Base-by-base conservation (phyloP, 306 rosid species). In the Boehmeria nivea region DNA sequence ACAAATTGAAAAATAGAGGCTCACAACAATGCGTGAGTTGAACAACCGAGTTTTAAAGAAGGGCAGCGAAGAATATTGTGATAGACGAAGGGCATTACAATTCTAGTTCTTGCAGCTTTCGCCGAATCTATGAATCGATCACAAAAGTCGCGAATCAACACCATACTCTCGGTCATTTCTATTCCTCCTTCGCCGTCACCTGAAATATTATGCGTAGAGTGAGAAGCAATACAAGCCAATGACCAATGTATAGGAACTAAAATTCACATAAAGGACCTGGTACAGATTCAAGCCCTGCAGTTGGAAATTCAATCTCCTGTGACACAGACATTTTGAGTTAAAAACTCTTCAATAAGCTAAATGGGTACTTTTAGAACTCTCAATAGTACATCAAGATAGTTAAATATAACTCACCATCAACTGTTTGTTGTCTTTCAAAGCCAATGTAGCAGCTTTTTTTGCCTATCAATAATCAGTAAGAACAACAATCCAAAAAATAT, bases 181-280 rank as follows among this genome's bases (percentile, higher is more conserved):
- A 68, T 82, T 78, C 98, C 98, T 59, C 96, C 98, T 81, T 91
- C 98, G 8, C 98, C 96, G 43, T 91, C 96, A 61, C 98, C 98
- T 91, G 81, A 65, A 59, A 3, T 23, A 53, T 65, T 49, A 53
- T 9, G 43, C 51, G 62, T 14, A 36, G 56, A 69, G 53, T 73
- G 21, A 54, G 37, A 42, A n/a, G 46, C 34, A 39, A 50, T 18
- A 28, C 23, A 52, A 31, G 59, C 33, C 38, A 1, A 52, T 16
- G 13, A 60, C 51, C 20, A 44, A 55, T 6, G 19, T 21, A 52
- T 19, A 42, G 3, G 31, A 40, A 57, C 22, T 25, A 42, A 38
- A 64, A 66, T 28, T 65, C 55, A 28, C 40, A 57, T 26, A 63
- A 42, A 63, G 59, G 75, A 90, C 98, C 98, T 87, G 98, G 94